Evolutionary conservation across 805 yeast species (phyloP), one percentile per base, ranked within the genome.

Genomic region (Spathaspora gorwiae): DNA sequence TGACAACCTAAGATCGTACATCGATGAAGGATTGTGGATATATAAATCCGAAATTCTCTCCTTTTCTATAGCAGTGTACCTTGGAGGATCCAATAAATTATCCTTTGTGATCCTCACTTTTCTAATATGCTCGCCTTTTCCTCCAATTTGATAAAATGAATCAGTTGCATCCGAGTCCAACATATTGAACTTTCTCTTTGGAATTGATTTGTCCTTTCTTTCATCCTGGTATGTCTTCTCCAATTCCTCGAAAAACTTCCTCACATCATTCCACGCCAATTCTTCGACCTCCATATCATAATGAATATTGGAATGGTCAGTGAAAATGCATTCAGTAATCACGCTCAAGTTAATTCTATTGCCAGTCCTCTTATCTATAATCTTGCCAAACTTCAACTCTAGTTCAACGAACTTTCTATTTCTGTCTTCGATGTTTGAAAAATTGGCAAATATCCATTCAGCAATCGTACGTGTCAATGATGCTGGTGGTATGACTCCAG

Each of bases 401-500:
- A 87, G 64, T 67, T 87, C 95, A 27, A 86, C 72, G 49, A 58
- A 54, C 54, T 70, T 78, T 19, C 82, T 72, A 54, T 73, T 76
- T 35, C 78, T 78, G 19, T 67, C 68, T 35, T 80, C 77, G 35
- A 87, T 75, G 31, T 87, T 87, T 38, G 75, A 74, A 39, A 89
- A 72, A 50, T 87, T 84, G 14, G 95, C 90, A 72, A 85, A 90
- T 7, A 90, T 75, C 97, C 97, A 90, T 54, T 84, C 88, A 19
- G 94, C 85, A 6, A 90, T 80, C 31, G 87, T 80, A 57, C 90
- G 79, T 6, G 90, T 85, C 47, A 87, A 71, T 55, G 88, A 92
- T 56, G 88, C 89, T 40, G 87, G 78, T 1, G 94, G 94, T 37
- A 81, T 81, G 0, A 85, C 75, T 5, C 90, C 90, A 0, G 89